A percentile compares a stretch with the other conserved stretches of the same genome.
Evolutionary conservation across 2,329 filamentous ascomycete species (phyloP).

Genomic region (Sphaerulina musiva): DNA sequence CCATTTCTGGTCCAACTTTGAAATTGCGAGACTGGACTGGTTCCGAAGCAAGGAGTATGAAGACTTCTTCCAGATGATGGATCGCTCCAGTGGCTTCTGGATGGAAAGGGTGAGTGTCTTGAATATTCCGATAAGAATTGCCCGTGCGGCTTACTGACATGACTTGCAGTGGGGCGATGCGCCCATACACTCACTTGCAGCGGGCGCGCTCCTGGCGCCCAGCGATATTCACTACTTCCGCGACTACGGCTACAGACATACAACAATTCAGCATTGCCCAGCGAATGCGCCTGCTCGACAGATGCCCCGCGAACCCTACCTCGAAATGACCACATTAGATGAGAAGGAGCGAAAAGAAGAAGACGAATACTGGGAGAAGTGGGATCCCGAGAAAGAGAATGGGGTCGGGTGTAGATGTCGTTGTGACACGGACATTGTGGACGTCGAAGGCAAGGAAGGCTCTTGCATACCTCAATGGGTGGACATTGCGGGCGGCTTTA

Average conservation of each 20-base stretch:
- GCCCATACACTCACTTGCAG: conserved; percentile 93
- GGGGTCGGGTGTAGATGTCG: conserved; percentile 93
- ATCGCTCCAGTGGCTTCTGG: conserved; percentile 96
- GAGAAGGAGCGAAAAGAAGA: conserved; percentile 85
- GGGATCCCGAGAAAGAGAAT: conserved; percentile 84
- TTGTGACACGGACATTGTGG: conserved; percentile 94
- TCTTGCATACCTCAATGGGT: conserved; percentile 96
- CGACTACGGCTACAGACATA: conserved; percentile 96
- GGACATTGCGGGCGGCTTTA: conserved; percentile 89
- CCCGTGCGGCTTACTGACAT: conserved; percentile 34
- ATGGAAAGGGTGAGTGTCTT: conserved; percentile 80
- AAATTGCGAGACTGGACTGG: conserved; percentile 90
- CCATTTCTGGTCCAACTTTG: conserved; percentile 99
- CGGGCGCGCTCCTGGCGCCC: conserved; percentile 74
- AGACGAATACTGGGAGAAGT: conserved; percentile 90
- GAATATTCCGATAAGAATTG: conserved; percentile 18
- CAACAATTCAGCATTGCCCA: conserved; percentile 96
- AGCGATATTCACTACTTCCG: conserved; percentile 97
- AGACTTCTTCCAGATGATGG: conserved; percentile 99
- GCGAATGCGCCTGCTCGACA: conserved; percentile 89
- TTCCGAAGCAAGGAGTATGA: conserved; percentile 97
- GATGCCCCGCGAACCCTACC: conserved; percentile 68
- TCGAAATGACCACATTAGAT: conserved; percentile 38
- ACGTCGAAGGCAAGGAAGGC: conserved; percentile 95
- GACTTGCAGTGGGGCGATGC: conserved; percentile 86